Conservation (phyloP, 164 flowering plant species). For the Tetrastigma voinierianum region DNA sequence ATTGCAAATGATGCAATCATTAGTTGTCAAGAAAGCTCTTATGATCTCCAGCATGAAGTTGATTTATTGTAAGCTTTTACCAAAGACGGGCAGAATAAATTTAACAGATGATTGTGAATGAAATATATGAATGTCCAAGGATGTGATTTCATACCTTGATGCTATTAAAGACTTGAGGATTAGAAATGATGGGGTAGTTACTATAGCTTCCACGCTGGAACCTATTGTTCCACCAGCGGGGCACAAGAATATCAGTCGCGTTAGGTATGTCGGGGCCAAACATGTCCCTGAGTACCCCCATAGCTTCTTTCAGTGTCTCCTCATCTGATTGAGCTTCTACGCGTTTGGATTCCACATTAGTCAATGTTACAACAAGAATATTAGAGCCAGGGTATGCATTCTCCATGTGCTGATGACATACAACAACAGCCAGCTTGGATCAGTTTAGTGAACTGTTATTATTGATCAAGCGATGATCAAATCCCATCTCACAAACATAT, state of each 20-base stretch:
- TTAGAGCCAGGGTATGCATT: conserved; percentile 92
- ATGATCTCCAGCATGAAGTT: no score
- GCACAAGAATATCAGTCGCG: conserved; percentile 75
- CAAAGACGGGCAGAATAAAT: background rate
- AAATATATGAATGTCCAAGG: background rate
- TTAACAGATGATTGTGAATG: no score
- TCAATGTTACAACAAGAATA: conserved; percentile 86
- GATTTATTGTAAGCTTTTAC: no score
- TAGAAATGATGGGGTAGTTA: conserved; percentile 72
- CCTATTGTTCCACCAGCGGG: conserved; percentile 96
- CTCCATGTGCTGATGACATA: conserved; percentile 87
- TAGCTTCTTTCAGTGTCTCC: conserved; percentile 75
- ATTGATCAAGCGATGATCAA: background rate
- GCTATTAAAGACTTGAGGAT: conserved; percentile 43
- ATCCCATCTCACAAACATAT: background rate
- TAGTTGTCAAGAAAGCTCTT: no score
- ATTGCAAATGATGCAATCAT: no score
- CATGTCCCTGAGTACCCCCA: conserved; percentile 82
- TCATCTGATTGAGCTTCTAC: conserved; percentile 75
- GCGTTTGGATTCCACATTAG: conserved; percentile 93
- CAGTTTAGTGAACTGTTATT: background rate
- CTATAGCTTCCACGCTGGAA: conserved; percentile 97
- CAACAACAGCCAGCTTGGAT: conserved; percentile 22
- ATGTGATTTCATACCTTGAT: conserved; percentile 50
- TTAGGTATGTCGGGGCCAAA: conserved; percentile 79